Conservation (phyloP, 768 basidiomycete species). For the Boletus subparvulus region DNA sequence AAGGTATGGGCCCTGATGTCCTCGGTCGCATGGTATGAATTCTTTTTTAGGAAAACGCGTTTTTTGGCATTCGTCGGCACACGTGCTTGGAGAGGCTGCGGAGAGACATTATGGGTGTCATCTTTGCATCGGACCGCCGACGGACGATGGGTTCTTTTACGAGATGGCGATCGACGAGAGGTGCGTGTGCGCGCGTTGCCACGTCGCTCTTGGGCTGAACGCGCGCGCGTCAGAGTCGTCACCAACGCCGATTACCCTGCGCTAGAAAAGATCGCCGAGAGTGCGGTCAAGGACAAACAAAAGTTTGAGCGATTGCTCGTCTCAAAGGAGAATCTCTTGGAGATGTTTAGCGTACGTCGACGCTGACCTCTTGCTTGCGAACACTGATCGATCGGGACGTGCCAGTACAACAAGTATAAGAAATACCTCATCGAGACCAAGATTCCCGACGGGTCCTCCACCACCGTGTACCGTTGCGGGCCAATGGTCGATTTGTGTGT, state of each 20-base stretch:
- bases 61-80: slow-evolving; percentile 99
- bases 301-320: slow-evolving; percentile 93
- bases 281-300: slow-evolving; percentile 93
- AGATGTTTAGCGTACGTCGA: slow-evolving; percentile 89
- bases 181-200: slow-evolving; percentile 33
- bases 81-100: slow-evolving; percentile 94
- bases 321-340: slow-evolving; percentile 89
- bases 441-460: slow-evolving; percentile 92
- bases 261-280: slow-evolving; percentile 86
- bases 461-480: slow-evolving; percentile 98
- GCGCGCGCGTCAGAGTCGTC: slow-evolving; percentile 54
- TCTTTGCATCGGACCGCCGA: slow-evolving; percentile 94
- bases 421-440: slow-evolving; percentile 92
- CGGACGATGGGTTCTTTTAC: slow-evolving; percentile 98
- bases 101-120: slow-evolving; percentile 97
- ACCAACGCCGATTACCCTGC: slow-evolving; percentile 80
- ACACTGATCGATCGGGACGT: slow-evolving; percentile 1
- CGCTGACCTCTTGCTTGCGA: not conserved
- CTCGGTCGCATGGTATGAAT: not conserved
- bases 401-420: slow-evolving; percentile 98
- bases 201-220: not conserved
- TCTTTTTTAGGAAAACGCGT: slow-evolving; percentile 76
- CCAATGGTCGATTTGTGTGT: slow-evolving; percentile 98
- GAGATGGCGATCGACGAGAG: slow-evolving; percentile 92
- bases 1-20: slow-evolving; percentile 44